Base-by-base conservation (phyloP, 495 filamentous ascomycete species). In the Friedmanniomyces simplex region DNA sequence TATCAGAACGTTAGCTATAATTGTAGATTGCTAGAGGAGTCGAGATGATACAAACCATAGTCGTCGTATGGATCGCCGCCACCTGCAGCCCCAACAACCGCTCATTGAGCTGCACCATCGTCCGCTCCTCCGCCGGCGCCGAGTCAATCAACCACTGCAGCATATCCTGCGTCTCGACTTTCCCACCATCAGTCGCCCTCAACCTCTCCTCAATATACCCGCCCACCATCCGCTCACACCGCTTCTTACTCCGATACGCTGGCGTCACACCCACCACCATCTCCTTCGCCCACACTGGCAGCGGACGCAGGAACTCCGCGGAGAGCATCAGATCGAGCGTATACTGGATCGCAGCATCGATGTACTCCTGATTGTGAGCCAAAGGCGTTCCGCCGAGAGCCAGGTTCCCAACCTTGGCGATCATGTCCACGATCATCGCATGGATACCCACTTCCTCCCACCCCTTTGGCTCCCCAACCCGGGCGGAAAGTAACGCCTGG, bases 181-280 rank as follows among this genome's bases (percentile, higher is more conserved):
- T 30, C 5, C 47, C 47, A 24, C 13, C 11, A 30, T 50, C 25
- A 24, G 47, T 50, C 10, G 47, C 47, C 6, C 26, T 18, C 18
- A 50, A 22, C 12, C 47, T 13, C 25, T 50, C 20, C 18, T 50
- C 11, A n/a, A 50, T 50, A 22, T 50, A 50, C 11, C 18, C 47
- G 12, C 47, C 47, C 7, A 50, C 26, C 47, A 50, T 24, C 6
- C 25, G 5, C 47, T 50, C 47, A 22, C 47, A 50, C 18, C 22
- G 12, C 25, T 50, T 50, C 47, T 50, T 50, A 22, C 47, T 50
- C 4, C 47, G 47, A 50, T 50, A 50, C 13, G 47, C 47, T 6
- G 47, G 47, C 25, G 47, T 50, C 10, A 50, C 7, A 8, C 10
- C 4, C 11, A 22, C 47, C 20, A 30, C 18, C 8, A 14, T 26